Evolutionary conservation across 768 basidiomycete genomes (phyloP).

Genomic region (Hirschioporus abietinus): DNA sequence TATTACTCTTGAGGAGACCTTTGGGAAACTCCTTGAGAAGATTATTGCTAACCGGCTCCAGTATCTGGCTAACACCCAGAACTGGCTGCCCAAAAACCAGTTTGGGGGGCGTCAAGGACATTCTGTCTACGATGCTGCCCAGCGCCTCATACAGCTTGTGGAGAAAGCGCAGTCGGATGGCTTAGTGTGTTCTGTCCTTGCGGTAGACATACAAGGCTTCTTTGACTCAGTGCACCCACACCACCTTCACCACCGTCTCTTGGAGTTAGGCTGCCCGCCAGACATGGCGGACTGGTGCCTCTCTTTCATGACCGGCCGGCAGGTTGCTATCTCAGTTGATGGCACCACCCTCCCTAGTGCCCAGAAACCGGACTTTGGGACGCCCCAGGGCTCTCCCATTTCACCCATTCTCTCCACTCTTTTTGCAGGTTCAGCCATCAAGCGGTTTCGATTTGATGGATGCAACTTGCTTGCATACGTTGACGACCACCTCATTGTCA

Average conservation of each 20-base stretch:
- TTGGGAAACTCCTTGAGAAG: constrained; percentile 21
- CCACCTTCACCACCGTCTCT: neutral
- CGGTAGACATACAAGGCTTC: neutral
- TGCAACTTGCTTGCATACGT: neutral
- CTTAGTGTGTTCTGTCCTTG: neutral
- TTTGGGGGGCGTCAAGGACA: constrained; percentile 18
- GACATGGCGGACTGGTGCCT: neutral
- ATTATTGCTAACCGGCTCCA: constrained; percentile 15
- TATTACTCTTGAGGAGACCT: constrained; percentile 19
- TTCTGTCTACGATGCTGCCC: neutral
- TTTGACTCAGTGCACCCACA: neutral
- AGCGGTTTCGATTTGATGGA: neutral
- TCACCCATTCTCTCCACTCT: neutral
- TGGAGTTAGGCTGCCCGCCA: neutral
- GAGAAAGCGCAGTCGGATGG: neutral
- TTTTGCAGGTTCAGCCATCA: neutral
- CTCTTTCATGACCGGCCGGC: neutral
- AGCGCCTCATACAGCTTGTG: neutral
- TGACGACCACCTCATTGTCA: neutral
- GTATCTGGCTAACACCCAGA: constrained; percentile 14
- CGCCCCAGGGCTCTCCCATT: neutral
- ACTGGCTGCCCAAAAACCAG: constrained; percentile 16
- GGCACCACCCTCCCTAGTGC: neutral
- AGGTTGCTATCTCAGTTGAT: neutral
- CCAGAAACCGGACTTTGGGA: neutral